These are phyloP conservation scores for Lachnellula willkommii DNA, from an alignment of 2,329 filamentous ascomycete species.

Conservation along the genomic window DNA sequence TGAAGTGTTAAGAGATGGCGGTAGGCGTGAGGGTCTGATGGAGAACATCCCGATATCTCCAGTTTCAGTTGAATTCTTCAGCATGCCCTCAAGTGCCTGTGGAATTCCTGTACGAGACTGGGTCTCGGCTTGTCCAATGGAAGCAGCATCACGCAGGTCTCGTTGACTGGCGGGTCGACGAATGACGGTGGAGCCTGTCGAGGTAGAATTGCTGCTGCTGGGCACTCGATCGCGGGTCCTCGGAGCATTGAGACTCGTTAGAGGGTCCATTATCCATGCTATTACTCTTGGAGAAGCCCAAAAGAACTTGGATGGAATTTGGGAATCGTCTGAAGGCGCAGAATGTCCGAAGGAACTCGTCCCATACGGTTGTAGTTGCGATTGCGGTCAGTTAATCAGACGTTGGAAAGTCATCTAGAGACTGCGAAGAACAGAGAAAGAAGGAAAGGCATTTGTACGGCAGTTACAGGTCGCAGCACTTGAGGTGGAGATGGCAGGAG, in stretches of 20 bases:
- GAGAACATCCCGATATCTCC: constrained; percentile 60
- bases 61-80: constrained; percentile 61
- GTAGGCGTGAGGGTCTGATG: constrained; percentile 39
- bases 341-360: too few relatives aligned
- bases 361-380: too few relatives aligned
- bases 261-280: constrained; percentile 23
- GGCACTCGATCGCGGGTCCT: constrained; percentile 10
- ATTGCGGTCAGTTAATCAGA: too few relatives aligned
- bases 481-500: background rate
- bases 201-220: constrained; percentile 8
- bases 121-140: constrained; percentile 28
- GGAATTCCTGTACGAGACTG: constrained; percentile 41
- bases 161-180: constrained; percentile 16
- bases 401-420: background rate
- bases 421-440: background rate
- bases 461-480: background rate
- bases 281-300: background rate
- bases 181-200: constrained; percentile 9
- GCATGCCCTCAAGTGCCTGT: constrained; percentile 56
- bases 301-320: background rate
- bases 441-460: background rate
- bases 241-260: constrained; percentile 9
- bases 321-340: too few relatives aligned
- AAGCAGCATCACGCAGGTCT: constrained; percentile 31
- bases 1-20: constrained; percentile 21